These are phyloP conservation scores for Verticillium isaacii DNA, from an alignment of 2,329 filamentous ascomycete species.

Conservation along the genomic window DNA sequence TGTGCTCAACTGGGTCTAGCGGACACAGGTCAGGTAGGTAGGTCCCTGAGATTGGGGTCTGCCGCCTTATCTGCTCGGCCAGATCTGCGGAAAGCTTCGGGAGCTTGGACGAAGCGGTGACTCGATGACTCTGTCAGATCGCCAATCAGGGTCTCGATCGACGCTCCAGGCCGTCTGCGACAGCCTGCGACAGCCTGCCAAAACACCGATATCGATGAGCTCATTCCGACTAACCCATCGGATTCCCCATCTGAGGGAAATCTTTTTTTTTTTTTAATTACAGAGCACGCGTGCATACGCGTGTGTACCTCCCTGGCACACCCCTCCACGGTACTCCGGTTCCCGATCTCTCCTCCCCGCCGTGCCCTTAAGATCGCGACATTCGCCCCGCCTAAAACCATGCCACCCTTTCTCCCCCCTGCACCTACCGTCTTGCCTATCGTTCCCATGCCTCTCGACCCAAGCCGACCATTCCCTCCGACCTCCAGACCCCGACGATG, in stretches of 20 bases:
- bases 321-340: background rate
- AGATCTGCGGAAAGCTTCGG: background rate
- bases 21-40: background rate
- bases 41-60: background rate
- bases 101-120: constrained; percentile 6
- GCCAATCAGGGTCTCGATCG: constrained; percentile 7
- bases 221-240: constrained; percentile 3
- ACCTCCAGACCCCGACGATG: background rate
- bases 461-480: background rate
- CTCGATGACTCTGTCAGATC: constrained; percentile 7
- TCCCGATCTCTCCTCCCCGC: background rate
- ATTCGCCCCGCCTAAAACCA: background rate
- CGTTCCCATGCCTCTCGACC: background rate
- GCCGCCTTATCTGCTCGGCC: background rate
- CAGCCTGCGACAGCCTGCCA: background rate
- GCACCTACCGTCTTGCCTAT: background rate
- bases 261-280: background rate
- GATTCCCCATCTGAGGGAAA: background rate
- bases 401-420: background rate
- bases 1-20: background rate
- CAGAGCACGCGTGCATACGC: background rate
- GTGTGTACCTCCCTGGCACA: background rate
- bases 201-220: constrained; percentile 6
- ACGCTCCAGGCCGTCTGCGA: background rate
- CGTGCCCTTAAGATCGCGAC: background rate